These are phyloP conservation scores for Colletotrichum sp. DNA, from an alignment of 2,329 filamentous ascomycete genomes.

Conservation along the genomic window DNA sequence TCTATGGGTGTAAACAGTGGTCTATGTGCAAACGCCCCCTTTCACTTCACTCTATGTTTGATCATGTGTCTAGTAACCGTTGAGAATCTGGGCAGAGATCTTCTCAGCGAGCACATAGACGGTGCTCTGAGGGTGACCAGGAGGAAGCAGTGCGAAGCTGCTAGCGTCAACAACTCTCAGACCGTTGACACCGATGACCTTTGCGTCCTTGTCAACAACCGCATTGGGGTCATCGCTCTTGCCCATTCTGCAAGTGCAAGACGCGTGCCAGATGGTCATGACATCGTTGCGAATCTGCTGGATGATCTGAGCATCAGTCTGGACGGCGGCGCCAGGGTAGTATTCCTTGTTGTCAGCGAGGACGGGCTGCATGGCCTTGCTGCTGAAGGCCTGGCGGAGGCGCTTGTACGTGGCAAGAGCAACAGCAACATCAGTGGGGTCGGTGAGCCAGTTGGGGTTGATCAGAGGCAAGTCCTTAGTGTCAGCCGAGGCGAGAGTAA, in stretches of 20 bases:
- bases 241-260: conserved; percentile 60
- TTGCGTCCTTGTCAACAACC: conserved; percentile 34
- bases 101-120: conserved; percentile 29
- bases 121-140: conserved; percentile 28
- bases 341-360: conserved; percentile 36
- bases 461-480: conserved; percentile 44
- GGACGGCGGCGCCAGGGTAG: conserved; percentile 39
- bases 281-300: conserved; percentile 33
- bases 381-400: conserved; percentile 39
- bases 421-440: conserved; percentile 47
- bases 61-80: conserved; percentile 7
- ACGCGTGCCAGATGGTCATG: conserved; percentile 59
- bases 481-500: conserved; percentile 41
- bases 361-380: conserved; percentile 31
- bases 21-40: not conserved
- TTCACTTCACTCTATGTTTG: not conserved
- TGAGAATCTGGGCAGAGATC: conserved; percentile 36
- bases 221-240: conserved; percentile 30
- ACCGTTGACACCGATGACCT: conserved; percentile 32
- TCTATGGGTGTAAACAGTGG: not conserved
- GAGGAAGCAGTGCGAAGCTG: conserved; percentile 29
- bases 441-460: conserved; percentile 50
- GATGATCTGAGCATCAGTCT: conserved; percentile 48
- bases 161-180: conserved; percentile 36
- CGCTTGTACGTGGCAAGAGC: conserved; percentile 48